Percentiles rank a stretch among this genome's conserved stretches.
phyloP scores from a whole-genome alignment of 768 basidiomycete species.

The Grammothele lineata region DNA sequence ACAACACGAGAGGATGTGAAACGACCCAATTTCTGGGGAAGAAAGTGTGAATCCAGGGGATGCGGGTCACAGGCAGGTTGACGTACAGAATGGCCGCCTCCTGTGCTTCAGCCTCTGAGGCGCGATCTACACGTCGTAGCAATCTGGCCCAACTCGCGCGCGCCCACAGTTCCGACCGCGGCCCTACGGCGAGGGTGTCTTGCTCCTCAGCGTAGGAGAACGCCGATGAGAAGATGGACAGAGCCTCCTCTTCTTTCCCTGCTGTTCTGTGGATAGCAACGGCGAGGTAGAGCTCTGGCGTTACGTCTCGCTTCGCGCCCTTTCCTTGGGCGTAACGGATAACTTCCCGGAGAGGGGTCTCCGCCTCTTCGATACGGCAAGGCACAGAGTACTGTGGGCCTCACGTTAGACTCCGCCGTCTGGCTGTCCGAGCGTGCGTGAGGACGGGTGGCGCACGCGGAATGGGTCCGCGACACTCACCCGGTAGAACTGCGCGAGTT shows the following conservation, averaged over 20 bases:
- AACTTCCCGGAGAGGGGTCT: conserved; percentile 15
- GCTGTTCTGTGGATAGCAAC: conserved; percentile 12
- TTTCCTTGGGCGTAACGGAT: conserved; percentile 11
- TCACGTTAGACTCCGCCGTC: conserved; percentile 1
- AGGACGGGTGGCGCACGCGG: not conserved
- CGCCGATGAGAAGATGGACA: conserved; percentile 5
- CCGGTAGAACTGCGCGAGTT: conserved; percentile 20
- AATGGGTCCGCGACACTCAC: conserved; percentile 7
- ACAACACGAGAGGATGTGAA: not conserved
- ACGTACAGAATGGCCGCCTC: conserved; percentile 9
- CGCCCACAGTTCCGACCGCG: conserved; percentile 15
- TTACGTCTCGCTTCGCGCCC: conserved; percentile 13
- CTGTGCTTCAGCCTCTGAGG: conserved; percentile 8
- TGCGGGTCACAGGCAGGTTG: too few relatives aligned
- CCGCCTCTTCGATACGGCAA: conserved; percentile 17
- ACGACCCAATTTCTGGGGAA: conserved; percentile 8
- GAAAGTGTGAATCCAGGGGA: too few relatives aligned
- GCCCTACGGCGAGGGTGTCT: conserved; percentile 1
- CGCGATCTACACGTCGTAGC: conserved; percentile 3
- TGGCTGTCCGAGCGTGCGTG: conserved; percentile 5
- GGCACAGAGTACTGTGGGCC: conserved; percentile 14
- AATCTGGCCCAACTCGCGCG: conserved; percentile 12
- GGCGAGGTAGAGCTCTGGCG: conserved; percentile 18
- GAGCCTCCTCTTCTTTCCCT: conserved; percentile 9
- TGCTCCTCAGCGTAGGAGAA: conserved; percentile 5